phyloP scores from a whole-genome alignment of 1,139 yeast genomes.

The Chernovozyma sophiae-reginae region DNA sequence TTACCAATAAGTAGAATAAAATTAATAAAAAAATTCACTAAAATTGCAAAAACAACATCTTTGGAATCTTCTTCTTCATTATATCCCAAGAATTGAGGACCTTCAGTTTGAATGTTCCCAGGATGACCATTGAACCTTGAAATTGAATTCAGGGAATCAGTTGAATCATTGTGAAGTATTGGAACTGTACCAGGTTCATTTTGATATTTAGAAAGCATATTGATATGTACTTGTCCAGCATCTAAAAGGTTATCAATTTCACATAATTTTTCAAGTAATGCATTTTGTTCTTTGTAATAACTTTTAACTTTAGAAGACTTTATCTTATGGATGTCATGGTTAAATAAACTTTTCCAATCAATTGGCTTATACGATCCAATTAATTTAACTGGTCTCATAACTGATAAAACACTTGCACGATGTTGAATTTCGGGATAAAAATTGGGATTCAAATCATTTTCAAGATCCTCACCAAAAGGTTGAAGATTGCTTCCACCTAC shows the following conservation, averaged over 20 bases:
- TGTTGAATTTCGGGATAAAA: slow-evolving; percentile 1
- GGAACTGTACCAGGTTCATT: slow-evolving; percentile 1
- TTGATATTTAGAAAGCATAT: slow-evolving; percentile 43
- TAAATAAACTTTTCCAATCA: slow-evolving; percentile 41
- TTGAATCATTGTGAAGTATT: slow-evolving; percentile 8
- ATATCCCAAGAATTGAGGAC: slow-evolving; percentile 50
- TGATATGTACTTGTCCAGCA: slow-evolving; percentile 60
- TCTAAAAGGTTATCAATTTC: slow-evolving; percentile 67
- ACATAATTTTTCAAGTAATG: slow-evolving; percentile 49
- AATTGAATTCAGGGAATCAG: slow-evolving; percentile 12
- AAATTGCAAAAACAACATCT: slow-evolving; percentile 55
- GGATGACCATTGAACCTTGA: slow-evolving; percentile 48
- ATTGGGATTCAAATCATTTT: slow-evolving; percentile 14
- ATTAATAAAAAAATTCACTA: slow-evolving; percentile 62
- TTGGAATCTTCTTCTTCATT: slow-evolving; percentile 39
- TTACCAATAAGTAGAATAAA: slow-evolving; percentile 60
- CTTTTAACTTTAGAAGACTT: slow-evolving; percentile 20
- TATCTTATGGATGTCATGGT: slow-evolving; percentile 20
- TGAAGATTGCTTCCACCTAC: neutral
- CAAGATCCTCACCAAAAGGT: slow-evolving; percentile 12
- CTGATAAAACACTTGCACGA: slow-evolving; percentile 22
- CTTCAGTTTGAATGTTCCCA: slow-evolving; percentile 54
- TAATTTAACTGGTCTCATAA: slow-evolving; percentile 51
- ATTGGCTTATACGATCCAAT: slow-evolving; percentile 51
- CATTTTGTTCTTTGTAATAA: slow-evolving; percentile 54